phyloP scores from a whole-genome alignment of 208 protist species.

The Trypanosoma cruzi region DNA sequence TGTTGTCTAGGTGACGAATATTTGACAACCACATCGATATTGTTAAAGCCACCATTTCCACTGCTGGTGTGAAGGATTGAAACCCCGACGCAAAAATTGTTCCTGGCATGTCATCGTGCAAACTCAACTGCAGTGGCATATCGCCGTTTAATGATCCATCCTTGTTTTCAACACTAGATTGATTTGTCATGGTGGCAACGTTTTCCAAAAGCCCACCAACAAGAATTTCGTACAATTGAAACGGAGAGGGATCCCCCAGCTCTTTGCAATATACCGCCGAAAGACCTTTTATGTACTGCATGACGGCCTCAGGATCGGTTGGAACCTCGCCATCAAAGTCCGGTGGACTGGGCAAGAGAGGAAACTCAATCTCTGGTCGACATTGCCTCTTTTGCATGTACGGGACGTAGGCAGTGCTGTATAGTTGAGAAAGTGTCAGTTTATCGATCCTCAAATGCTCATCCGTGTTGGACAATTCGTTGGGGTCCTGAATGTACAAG shows the following conservation, averaged over 20 bases:
- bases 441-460: slow-evolving; percentile 39
- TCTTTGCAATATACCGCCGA: slow-evolving; percentile 24
- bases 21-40: slow-evolving; percentile 34
- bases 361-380: slow-evolving; percentile 20
- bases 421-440: slow-evolving; percentile 65
- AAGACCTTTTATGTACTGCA: slow-evolving; percentile 70
- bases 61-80: slow-evolving; percentile 22
- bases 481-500: slow-evolving; percentile 69
- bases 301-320: slow-evolving; percentile 61
- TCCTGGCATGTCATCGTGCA: background rate
- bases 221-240: slow-evolving; percentile 67
- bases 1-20: slow-evolving; percentile 26
- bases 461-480: slow-evolving; percentile 32
- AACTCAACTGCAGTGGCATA: background rate
- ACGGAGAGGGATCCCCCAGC: slow-evolving; percentile 52
- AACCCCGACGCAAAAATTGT: background rate
- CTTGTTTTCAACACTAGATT: slow-evolving; percentile 9
- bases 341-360: slow-evolving; percentile 56
- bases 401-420: slow-evolving; percentile 57
- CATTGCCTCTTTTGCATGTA: slow-evolving; percentile 46
- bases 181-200: slow-evolving; percentile 4
- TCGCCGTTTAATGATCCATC: slow-evolving; percentile 2
- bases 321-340: slow-evolving; percentile 77
- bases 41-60: slow-evolving; percentile 21
- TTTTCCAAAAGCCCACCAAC: slow-evolving; percentile 35